These are phyloP conservation scores for Marasmius fiardii DNA, from an alignment of 1,284 basidiomycete species.

Conservation along the genomic window DNA sequence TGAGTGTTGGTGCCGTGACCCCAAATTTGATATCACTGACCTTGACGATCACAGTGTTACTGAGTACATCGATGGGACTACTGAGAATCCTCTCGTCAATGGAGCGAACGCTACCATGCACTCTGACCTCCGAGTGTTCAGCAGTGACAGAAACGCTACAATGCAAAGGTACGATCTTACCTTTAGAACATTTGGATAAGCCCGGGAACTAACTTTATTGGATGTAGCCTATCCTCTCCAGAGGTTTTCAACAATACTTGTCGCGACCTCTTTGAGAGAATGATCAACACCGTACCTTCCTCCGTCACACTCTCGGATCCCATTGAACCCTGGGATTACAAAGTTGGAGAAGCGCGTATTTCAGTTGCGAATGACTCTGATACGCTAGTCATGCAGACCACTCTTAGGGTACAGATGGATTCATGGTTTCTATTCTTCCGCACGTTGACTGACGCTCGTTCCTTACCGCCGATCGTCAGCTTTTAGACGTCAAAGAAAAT, in stretches of 20 bases:
- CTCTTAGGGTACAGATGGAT: neutral
- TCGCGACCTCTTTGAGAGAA: slow-evolving; percentile 9
- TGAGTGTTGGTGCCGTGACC: neutral
- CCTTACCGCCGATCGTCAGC: neutral
- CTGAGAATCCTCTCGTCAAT: slow-evolving; percentile 33
- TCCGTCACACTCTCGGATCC: slow-evolving; percentile 3
- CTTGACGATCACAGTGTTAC: slow-evolving; percentile 24
- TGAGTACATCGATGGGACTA: slow-evolving; percentile 33
- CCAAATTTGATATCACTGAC: no score
- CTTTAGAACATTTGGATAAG: neutral
- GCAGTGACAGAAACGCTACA: slow-evolving; percentile 34
- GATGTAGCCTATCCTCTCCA: neutral
- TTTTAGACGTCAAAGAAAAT: neutral
- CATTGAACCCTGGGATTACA: slow-evolving; percentile 1
- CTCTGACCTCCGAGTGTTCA: slow-evolving; percentile 35
- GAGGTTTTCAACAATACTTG: slow-evolving; percentile 10
- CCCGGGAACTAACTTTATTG: neutral
- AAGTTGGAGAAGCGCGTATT: neutral
- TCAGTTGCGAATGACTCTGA: neutral
- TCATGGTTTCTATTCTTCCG: neutral
- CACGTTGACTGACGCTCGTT: neutral
- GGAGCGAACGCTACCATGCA: slow-evolving; percentile 29
- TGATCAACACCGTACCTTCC: slow-evolving; percentile 17
- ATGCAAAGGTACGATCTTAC: slow-evolving; percentile 26
- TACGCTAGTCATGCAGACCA: neutral